phyloP scores from a whole-genome alignment of 495 filamentous ascomycete genomes.

The Copromyces sp. region DNA sequence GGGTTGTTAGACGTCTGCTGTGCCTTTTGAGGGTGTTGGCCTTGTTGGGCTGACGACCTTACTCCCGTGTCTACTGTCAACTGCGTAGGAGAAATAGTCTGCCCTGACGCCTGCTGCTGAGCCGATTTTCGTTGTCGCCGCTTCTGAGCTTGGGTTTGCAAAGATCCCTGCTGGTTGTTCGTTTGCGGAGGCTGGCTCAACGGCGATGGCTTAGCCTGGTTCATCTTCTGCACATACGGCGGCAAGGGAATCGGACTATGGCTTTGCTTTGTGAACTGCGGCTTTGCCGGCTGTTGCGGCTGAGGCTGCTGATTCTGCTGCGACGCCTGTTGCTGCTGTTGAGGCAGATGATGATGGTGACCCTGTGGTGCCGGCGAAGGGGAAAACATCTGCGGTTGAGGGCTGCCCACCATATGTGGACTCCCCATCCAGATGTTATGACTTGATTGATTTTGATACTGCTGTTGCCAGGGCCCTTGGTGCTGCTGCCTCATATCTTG shows the following conservation, averaged over 20 bases:
- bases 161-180: neutral
- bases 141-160: neutral
- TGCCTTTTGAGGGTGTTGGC: neutral
- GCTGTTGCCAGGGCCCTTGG: constrained; percentile 22
- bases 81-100: neutral
- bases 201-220: constrained; percentile 5
- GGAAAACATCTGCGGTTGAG: neutral
- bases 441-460: neutral
- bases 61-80: neutral
- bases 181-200: constrained; percentile 6
- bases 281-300: neutral
- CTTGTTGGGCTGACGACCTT: neutral
- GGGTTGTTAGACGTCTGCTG: neutral
- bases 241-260: constrained; percentile 26
- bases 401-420: constrained; percentile 1
- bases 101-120: neutral
- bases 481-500: constrained; percentile 39
- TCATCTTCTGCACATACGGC: constrained; percentile 18
- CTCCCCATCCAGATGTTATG: constrained; percentile 13
- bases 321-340: constrained; percentile 2
- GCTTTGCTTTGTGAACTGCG: constrained; percentile 18
- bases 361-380: neutral
- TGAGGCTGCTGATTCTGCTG: neutral
- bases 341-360: neutral
- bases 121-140: neutral